phyloP scores from a whole-genome alignment of 2,329 filamentous ascomycete species.

The Claviceps purpurea region DNA sequence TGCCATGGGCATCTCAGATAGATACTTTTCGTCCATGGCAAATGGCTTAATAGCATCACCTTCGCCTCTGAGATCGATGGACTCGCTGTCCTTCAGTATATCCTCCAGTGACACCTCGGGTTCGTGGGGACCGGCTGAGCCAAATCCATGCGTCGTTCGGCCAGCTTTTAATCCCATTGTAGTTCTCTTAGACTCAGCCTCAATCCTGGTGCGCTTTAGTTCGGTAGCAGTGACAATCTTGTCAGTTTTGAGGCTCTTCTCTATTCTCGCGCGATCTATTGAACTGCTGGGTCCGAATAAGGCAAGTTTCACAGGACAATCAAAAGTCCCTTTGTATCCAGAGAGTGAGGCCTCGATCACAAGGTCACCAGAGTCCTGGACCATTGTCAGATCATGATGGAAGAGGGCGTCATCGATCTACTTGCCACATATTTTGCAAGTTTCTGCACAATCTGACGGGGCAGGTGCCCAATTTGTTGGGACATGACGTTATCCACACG shows the following conservation, averaged over 20 bases:
- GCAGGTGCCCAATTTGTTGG: conserved; percentile 67
- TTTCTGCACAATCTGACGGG: conserved; percentile 52
- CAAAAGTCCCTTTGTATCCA: conserved; percentile 51
- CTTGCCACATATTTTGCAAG: conserved; percentile 58
- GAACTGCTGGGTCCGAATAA: conserved; percentile 55
- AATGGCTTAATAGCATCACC: conserved; percentile 55
- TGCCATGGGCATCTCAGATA: conserved; percentile 60
- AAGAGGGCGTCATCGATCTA: neutral
- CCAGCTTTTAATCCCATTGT: conserved; percentile 26
- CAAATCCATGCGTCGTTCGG: conserved; percentile 24
- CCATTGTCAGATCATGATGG: neutral
- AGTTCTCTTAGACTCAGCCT: conserved; percentile 39
- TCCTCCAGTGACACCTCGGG: conserved; percentile 42
- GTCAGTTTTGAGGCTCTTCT: conserved; percentile 48
- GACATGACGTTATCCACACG: conserved; percentile 64
- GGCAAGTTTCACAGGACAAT: conserved; percentile 58
- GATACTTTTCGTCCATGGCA: conserved; percentile 54
- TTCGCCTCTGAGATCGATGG: conserved; percentile 52
- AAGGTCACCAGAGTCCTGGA: conserved; percentile 42
- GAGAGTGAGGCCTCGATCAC: conserved; percentile 56
- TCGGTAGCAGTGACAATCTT: conserved; percentile 47
- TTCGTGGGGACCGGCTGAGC: conserved; percentile 13
- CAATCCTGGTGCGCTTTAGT: conserved; percentile 37
- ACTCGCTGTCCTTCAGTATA: conserved; percentile 51
- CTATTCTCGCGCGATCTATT: conserved; percentile 37